phyloP scores from a whole-genome alignment of 2,329 filamentous ascomycete species.

The Penicillium crustosum region DNA sequence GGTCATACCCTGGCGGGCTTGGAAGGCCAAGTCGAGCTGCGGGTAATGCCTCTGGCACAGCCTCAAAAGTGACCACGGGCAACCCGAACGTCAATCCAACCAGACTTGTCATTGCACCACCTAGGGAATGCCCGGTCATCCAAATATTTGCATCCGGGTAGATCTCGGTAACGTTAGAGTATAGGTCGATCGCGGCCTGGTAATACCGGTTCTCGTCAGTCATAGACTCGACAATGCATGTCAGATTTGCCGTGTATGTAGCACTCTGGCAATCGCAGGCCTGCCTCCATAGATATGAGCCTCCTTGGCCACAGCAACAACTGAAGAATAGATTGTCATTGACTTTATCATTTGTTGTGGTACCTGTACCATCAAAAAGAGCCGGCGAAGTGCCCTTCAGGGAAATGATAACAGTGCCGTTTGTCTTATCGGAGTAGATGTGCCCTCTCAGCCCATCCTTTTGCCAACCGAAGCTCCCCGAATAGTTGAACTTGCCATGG shows the following conservation, averaged over 20 bases:
- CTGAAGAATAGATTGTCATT: slow-evolving; percentile 99
- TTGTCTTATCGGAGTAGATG: slow-evolving; percentile 82
- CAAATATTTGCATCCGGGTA: slow-evolving; percentile 85
- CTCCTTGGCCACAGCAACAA: slow-evolving; percentile 94
- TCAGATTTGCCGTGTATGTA: slow-evolving; percentile 88
- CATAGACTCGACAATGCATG: slow-evolving; percentile 75
- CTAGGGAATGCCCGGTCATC: slow-evolving; percentile 89
- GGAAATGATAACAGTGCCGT: slow-evolving; percentile 85
- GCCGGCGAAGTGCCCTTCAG: slow-evolving; percentile 89
- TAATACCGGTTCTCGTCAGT: slow-evolving; percentile 88
- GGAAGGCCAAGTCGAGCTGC: slow-evolving; percentile 83
- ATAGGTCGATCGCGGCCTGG: slow-evolving; percentile 81
- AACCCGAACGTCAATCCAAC: slow-evolving; percentile 87
- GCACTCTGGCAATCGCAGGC: slow-evolving; percentile 89
- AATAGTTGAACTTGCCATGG: slow-evolving; percentile 76
- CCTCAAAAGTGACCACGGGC: slow-evolving; percentile 89
- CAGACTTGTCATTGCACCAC: slow-evolving; percentile 84
- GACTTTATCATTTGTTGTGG: slow-evolving; percentile 93
- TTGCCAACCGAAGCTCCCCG: slow-evolving; percentile 90
- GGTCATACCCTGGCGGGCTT: slow-evolving; percentile 73
- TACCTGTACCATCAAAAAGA: slow-evolving; percentile 94
- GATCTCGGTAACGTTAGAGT: slow-evolving; percentile 84
- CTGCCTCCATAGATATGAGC: slow-evolving; percentile 83
- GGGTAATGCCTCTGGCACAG: slow-evolving; percentile 85
- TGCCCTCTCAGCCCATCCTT: slow-evolving; percentile 85